Evolutionary conservation across 306 rosid genomes (phyloP).

Genomic region (Sindora glabra): DNA sequence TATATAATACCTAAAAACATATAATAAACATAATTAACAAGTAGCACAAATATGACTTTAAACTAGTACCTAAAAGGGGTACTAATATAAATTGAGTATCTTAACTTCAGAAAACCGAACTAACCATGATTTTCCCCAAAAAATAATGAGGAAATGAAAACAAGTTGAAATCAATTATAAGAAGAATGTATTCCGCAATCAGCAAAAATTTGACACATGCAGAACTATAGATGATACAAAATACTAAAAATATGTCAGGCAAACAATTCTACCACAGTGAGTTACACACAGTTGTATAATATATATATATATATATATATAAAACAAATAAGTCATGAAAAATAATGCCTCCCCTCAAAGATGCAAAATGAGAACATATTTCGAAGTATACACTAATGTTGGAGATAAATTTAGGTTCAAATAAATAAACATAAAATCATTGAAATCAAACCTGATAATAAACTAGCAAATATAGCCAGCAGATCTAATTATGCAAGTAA

Average conservation of each 20-base stretch:
- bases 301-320: too few species aligned
- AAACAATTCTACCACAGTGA: slow-evolving; percentile 64
- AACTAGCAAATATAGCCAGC: too few species aligned
- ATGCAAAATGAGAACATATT: background rate
- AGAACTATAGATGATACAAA: background rate
- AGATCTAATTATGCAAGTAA: too few species aligned
- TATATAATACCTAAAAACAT: too few species aligned
- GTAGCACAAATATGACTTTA: too few species aligned
- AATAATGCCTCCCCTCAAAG: slow-evolving; percentile 1
- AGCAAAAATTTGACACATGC: background rate
- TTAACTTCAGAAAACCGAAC: too few species aligned
- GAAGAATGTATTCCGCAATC: slow-evolving; percentile 6
- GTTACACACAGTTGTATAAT: background rate
- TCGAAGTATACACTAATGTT: slow-evolving; percentile 2
- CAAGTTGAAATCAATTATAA: slow-evolving; percentile 1
- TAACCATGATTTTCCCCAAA: too few species aligned
- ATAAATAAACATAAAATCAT: too few species aligned
- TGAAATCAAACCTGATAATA: too few species aligned
- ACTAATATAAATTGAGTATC: slow-evolving; percentile 8
- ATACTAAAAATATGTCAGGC: slow-evolving; percentile 10
- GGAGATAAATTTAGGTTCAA: slow-evolving; percentile 9
- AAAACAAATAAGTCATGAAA: slow-evolving; percentile 4
- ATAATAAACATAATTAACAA: too few species aligned
- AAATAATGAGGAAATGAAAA: too few species aligned
- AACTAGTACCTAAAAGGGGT: too few species aligned